Base-by-base conservation (phyloP, 2,329 filamentous ascomycete genomes). In the Alternaria triticina region DNA sequence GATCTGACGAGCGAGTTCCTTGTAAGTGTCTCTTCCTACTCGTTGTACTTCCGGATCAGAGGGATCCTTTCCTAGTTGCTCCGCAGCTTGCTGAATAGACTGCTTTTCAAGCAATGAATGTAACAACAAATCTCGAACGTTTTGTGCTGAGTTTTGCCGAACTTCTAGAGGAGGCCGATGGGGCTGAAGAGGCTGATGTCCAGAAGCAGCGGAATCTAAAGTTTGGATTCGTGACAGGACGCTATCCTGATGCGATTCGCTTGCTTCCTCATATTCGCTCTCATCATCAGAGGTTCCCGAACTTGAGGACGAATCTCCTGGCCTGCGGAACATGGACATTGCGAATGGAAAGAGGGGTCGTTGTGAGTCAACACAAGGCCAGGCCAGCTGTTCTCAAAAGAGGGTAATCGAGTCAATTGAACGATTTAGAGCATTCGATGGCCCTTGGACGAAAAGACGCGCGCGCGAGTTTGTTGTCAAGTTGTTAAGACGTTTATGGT, bases 51-150 rank as follows among this genome's bases (percentile, higher is more conserved):
- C 79, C 17, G 79, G 76, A 59, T 83, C 74, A 20, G 71, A 69
- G 2, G 44, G 54, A 30, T 70, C 70, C 50, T 75, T 75, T 9
- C 74, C 75, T 27, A 82, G 66, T 54, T 80, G 74, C 17, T 77
- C 70, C 36, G 81, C 73, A 11, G 81, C 80, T 54, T 83, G 75
- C 27, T 72, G 74, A 10, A 81, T 65, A 36, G 81, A 81, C 56
- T 80, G 78, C 47, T 83, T 80, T 69, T 85, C 83, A 2, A 85
- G 72, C 22, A 85, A 65, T 3, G 83, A 79, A 67, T 84, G 82
- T 6, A 85, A 66, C 11, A 84, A 65, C 13, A 82, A 67, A 57
- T 83, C 79, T 20, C 72, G 74, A 30, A 79, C 64, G 52, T 74
- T 67, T 33, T 73, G 67, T 9, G 68, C 64, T 15, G 73, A 77